Evolutionary conservation across 2,329 filamentous ascomycete species (phyloP), one percentile per base, ranked within the genome.

Genomic region (Monosporascus sp.): DNA sequence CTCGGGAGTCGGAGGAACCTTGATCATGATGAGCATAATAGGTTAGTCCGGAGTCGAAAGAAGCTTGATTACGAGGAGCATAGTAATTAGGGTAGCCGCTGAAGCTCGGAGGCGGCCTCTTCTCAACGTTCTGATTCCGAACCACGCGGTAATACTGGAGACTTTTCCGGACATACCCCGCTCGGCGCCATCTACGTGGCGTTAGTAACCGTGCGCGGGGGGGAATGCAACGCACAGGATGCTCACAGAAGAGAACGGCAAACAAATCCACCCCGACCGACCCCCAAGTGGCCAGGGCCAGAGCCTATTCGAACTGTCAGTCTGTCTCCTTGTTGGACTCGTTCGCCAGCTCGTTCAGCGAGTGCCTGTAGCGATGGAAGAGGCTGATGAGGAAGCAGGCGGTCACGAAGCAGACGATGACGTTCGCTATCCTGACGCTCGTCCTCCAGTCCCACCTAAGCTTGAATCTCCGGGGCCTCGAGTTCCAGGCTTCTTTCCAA

Each of bases 221-320:
- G 5, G 18, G 8, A n/a, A n/a, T 14, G 22, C 14, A 18, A 17
- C 7, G 11, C 20, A 39, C 15, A 17, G 46, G 9, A 7, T 17
- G 60, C 64, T 56, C 41, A 68, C 65, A 64, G 2, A 60, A 59
- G 18, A 63, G 57, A 2, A 66, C 56, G 24, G 60, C 57, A 2
- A 52, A 44, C n/a, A 68, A 49, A 17, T 68, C 66, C 5, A 67
- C 58, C 0, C 60, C 31, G 1, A 68, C 60, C 0, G 67, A 64
- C 8, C 61, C 55, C 66, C 68, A 69, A 0, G 63, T 64, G 5
- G 63, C 62, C 18, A 69, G 48, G 0, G 65, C 57, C 3, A 69
- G 52, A 3, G 67, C 63, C 54, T 70, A 66, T 0, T 65, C 62
- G 47, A 69, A 69, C 4, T 60, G 66, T 65, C 67, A 69, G 22